Conservation (phyloP, 169 alveolate species). For the Plasmodium gonderi region DNA sequence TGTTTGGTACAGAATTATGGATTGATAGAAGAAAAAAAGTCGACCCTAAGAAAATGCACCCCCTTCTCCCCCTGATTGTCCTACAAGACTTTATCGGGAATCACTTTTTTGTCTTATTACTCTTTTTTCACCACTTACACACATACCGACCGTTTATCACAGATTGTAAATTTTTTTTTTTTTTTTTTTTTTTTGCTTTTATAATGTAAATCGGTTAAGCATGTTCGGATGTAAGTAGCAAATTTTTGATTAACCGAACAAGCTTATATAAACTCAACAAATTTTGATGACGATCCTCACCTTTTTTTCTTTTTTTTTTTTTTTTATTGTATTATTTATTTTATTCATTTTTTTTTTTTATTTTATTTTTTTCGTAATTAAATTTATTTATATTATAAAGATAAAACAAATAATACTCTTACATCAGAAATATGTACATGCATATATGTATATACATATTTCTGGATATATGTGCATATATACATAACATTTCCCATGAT, state of each 20-base stretch:
- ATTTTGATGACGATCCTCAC: slow-evolving; percentile 7
- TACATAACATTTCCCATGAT: background rate
- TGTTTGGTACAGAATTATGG: too few relatives aligned
- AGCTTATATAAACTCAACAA: background rate
- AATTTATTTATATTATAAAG: slow-evolving; percentile 17
- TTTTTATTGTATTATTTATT: background rate
- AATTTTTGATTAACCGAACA: background rate
- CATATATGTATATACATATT: background rate
- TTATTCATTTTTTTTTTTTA: background rate
- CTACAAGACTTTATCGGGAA: too few relatives aligned
- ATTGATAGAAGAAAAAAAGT: too few relatives aligned
- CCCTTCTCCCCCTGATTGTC: too few relatives aligned
- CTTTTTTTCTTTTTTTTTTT: background rate
- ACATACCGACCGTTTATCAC: too few relatives aligned
- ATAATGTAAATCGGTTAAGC: background rate
- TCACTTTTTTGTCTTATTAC: too few relatives aligned
- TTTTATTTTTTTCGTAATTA: slow-evolving; percentile 57
- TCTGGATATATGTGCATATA: background rate
- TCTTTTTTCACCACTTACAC: too few relatives aligned
- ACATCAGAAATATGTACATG: background rate
- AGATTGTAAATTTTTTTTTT: background rate
- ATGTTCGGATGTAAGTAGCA: background rate
- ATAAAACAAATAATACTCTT: background rate
- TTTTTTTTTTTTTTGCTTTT: background rate
- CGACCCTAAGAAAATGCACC: too few relatives aligned